Percentiles rank a stretch among this genome's conserved stretches.
Conservation (phyloP, 2,329 filamentous ascomycete genomes). For the Clonostachys rosea region DNA sequence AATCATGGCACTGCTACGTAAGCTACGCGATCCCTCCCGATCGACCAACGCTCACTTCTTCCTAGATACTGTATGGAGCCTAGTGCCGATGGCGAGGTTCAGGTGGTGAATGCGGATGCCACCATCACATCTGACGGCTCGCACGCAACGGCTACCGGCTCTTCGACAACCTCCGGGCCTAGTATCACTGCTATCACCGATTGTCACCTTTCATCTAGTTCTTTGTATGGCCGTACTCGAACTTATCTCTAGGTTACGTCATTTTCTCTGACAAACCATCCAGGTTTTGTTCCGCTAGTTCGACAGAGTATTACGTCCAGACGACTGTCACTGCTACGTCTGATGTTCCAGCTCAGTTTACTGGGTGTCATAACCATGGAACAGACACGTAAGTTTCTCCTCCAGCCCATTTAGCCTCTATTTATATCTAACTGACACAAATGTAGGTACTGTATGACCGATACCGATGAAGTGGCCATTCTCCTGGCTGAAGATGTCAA, state of each 20-base stretch:
- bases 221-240: too few relatives aligned
- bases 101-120: too few relatives aligned
- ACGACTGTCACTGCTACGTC: constrained; percentile 48
- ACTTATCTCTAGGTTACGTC: too few relatives aligned
- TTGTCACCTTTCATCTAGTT: too few relatives aligned
- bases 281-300: constrained; percentile 39
- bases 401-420: not conserved
- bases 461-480: constrained; percentile 54
- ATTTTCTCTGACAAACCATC: too few relatives aligned
- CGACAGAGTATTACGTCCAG: constrained; percentile 35
- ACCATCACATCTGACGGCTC: too few relatives aligned
- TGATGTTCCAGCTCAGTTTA: constrained; percentile 55
- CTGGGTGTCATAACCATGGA: constrained; percentile 60
- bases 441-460: constrained; percentile 55
- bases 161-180: too few relatives aligned
- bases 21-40: constrained; percentile 8
- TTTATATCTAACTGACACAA: not conserved
- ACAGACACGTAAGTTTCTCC: constrained; percentile 41
- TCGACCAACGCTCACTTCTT: too few relatives aligned
- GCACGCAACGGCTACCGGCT: too few relatives aligned
- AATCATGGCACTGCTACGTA: constrained; percentile 53
- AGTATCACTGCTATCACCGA: too few relatives aligned
- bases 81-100: too few relatives aligned
- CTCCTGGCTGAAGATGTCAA: constrained; percentile 33
- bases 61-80: too few relatives aligned